Conservation (phyloP, 192 early-diverging fungal species). For the Coemansia umbellata region DNA sequence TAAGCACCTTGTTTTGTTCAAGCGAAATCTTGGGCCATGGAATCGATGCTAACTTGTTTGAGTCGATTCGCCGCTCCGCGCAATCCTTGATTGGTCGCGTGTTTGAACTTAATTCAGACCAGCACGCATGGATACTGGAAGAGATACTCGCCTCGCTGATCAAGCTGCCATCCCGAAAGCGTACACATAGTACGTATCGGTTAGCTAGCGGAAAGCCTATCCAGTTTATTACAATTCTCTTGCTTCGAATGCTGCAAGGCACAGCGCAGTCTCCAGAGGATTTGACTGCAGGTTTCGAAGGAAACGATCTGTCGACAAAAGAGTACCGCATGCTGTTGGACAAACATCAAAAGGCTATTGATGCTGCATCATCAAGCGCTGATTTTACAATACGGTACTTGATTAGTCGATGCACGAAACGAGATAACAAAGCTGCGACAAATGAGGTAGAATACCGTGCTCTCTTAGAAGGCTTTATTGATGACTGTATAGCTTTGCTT, state of each 20-base stretch:
- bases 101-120: constrained; percentile 41
- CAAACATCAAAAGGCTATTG: constrained; percentile 46
- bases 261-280: constrained; percentile 35
- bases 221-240: constrained; percentile 66
- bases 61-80: constrained; percentile 40
- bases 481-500: constrained; percentile 67
- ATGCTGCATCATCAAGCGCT: constrained; percentile 55
- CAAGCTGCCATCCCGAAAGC: constrained; percentile 61
- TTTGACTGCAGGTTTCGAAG: constrained; percentile 31
- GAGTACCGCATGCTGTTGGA: constrained; percentile 36
- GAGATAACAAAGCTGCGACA: constrained; percentile 37
- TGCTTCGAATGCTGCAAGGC: constrained; percentile 66
- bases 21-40: constrained; percentile 18
- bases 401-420: constrained; percentile 52
- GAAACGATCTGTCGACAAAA: constrained; percentile 20
- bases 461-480: constrained; percentile 67
- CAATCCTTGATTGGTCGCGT: constrained; percentile 34
- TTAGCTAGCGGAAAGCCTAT: constrained; percentile 61
- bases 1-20: constrained; percentile 34
- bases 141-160: constrained; percentile 76
- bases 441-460: constrained; percentile 71
- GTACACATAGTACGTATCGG: constrained; percentile 53
- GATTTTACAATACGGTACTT: constrained; percentile 61
- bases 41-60: constrained; percentile 24
- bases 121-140: constrained; percentile 79